Conservation (phyloP, 1,284 basidiomycete species). For the Apiotrichum mycotoxinovorans region DNA sequence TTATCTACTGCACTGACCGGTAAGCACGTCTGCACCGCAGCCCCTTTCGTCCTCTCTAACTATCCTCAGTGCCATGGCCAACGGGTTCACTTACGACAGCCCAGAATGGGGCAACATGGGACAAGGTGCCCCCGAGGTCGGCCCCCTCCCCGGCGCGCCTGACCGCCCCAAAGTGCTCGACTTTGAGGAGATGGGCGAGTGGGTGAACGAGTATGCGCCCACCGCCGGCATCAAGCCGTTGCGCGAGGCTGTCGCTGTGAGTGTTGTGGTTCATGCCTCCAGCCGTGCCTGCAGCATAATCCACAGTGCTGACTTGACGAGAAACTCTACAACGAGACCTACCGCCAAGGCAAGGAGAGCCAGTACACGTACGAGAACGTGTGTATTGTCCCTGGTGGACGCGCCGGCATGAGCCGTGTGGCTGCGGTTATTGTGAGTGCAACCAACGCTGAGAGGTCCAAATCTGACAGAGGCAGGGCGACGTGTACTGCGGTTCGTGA, state of each 20-base stretch:
- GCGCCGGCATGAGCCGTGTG: slow-evolving; percentile 81
- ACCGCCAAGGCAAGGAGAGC: slow-evolving; percentile 70
- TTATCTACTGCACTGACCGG: slow-evolving; percentile 76
- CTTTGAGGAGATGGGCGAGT: slow-evolving; percentile 61
- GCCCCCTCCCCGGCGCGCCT: slow-evolving; percentile 70
- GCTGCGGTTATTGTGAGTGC: slow-evolving; percentile 66
- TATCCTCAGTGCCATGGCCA: slow-evolving; percentile 53
- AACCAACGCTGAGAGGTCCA: not conserved
- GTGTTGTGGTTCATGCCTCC: not conserved
- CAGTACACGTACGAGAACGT: slow-evolving; percentile 84
- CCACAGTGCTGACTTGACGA: slow-evolving; percentile 55
- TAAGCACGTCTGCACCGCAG: not conserved
- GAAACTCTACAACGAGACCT: slow-evolving; percentile 79
- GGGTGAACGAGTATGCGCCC: slow-evolving; percentile 87
- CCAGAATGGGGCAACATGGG: slow-evolving; percentile 72
- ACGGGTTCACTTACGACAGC: slow-evolving; percentile 74
- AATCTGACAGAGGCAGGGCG: slow-evolving; percentile 22
- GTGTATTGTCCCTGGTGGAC: slow-evolving; percentile 67
- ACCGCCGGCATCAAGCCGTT: slow-evolving; percentile 79
- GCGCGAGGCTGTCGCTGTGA: slow-evolving; percentile 33
- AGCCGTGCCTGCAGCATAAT: no score
- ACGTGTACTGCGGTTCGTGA: slow-evolving; percentile 35
- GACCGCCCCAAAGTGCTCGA: slow-evolving; percentile 60
- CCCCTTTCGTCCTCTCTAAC: slow-evolving; percentile 29
- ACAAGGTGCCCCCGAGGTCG: slow-evolving; percentile 40